Evolutionary conservation across 2,329 filamentous ascomycete species (phyloP).

Genomic region (Pochonia chlamydosporia): DNA sequence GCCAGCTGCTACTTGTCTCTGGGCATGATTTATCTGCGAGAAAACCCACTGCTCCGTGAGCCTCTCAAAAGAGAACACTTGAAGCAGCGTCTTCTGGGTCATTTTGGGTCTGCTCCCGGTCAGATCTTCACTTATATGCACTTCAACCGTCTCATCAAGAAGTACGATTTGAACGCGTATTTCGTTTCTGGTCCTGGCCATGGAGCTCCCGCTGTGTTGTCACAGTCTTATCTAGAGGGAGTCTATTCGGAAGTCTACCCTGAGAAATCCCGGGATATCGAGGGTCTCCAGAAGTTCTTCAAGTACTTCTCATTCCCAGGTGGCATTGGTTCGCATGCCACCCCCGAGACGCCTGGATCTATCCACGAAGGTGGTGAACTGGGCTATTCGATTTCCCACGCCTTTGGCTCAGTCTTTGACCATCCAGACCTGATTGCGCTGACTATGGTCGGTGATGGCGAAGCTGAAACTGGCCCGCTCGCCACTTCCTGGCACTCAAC

Average conservation of each 20-base stretch:
- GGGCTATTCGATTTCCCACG: constrained; percentile 75
- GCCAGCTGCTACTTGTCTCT: constrained; percentile 70
- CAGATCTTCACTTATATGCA: constrained; percentile 79
- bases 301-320: constrained; percentile 80
- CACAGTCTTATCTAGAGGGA: constrained; percentile 72
- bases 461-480: constrained; percentile 74
- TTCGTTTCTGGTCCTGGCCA: constrained; percentile 75
- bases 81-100: constrained; percentile 68
- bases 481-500: constrained; percentile 78
- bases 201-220: constrained; percentile 69
- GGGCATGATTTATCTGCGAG: constrained; percentile 74
- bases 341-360: constrained; percentile 71
- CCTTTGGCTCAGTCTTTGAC: constrained; percentile 72
- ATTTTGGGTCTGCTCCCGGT: constrained; percentile 76
- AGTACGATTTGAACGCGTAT: constrained; percentile 66
- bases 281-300: constrained; percentile 71
- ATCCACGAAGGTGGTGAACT: constrained; percentile 77
- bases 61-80: constrained; percentile 64
- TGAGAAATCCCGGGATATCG: constrained; percentile 61
- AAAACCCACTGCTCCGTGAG: constrained; percentile 67
- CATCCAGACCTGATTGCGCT: constrained; percentile 68
- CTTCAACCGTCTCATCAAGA: constrained; percentile 77
- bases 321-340: constrained; percentile 72
- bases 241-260: constrained; percentile 74
- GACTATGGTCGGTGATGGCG: constrained; percentile 75